Evolutionary conservation across 176 grass and related monocot genomes (phyloP).

Genomic region (Musa schizocarpa): DNA sequence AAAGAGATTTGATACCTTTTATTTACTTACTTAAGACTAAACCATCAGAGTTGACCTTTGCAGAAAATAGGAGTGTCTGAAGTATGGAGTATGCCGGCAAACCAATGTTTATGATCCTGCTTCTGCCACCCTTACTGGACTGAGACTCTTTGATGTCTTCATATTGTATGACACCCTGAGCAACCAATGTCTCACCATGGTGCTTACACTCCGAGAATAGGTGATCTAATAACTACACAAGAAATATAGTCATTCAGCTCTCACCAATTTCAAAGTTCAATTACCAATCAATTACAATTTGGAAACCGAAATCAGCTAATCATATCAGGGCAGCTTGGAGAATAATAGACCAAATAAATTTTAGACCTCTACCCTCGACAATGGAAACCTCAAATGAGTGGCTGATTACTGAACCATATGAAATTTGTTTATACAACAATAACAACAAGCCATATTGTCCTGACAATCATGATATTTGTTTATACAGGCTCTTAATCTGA

Average conservation of each 20-base stretch:
- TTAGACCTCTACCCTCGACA: too few relatives aligned
- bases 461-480: too few relatives aligned
- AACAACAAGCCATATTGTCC: too few relatives aligned
- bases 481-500: too few relatives aligned
- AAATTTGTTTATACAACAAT: too few relatives aligned
- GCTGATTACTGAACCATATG: too few relatives aligned
- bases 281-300: constrained; percentile 4
- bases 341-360: not conserved
- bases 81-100: constrained; percentile 93
- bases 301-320: not conserved
- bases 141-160: constrained; percentile 81
- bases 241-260: constrained; percentile 17
- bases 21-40: constrained; percentile 61
- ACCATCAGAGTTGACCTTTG: constrained; percentile 48
- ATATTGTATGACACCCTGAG: constrained; percentile 49
- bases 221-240: constrained; percentile 64
- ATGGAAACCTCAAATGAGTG: too few relatives aligned
- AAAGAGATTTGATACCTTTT: not conserved
- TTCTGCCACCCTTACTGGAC: constrained; percentile 51
- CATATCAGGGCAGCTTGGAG: not conserved
- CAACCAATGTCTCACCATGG: constrained; percentile 61
- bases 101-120: constrained; percentile 59
- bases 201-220: constrained; percentile 67
- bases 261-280: not conserved
- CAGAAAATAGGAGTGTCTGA: constrained; percentile 59